These are phyloP conservation scores for Fusarium sororula DNA, from an alignment of 2,329 filamentous ascomycete genomes.

Conservation along the genomic window DNA sequence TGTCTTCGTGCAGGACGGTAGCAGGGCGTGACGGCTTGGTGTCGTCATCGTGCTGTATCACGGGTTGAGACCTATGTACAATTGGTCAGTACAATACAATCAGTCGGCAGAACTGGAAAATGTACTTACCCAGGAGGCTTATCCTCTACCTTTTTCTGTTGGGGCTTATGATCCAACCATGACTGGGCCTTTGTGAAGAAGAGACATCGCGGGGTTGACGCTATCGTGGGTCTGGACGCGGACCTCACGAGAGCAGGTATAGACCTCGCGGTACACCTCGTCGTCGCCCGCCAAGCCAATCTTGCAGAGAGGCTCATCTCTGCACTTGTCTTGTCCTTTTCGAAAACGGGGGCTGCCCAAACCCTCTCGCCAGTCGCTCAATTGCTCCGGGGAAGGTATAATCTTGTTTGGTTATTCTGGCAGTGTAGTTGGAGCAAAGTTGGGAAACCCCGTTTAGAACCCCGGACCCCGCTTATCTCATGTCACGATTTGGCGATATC, in stretches of 20 bases:
- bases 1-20: slow-evolving; percentile 73
- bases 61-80: slow-evolving; percentile 6
- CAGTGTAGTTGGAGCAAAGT: slow-evolving; percentile 1
- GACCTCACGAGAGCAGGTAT: slow-evolving; percentile 12
- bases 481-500: background rate
- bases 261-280: slow-evolving; percentile 7
- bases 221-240: slow-evolving; percentile 1
- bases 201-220: slow-evolving; percentile 11
- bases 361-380: slow-evolving; percentile 11
- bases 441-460: slow-evolving; percentile 17
- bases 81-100: background rate
- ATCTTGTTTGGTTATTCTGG: background rate
- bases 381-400: background rate
- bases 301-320: slow-evolving; percentile 28
- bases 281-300: slow-evolving; percentile 21
- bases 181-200: slow-evolving; percentile 38
- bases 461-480: slow-evolving; percentile 14
- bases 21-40: background rate
- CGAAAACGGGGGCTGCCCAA: slow-evolving; percentile 1
- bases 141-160: slow-evolving; percentile 12
- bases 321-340: slow-evolving; percentile 1
- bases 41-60: background rate
- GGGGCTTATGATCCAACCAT: slow-evolving; percentile 28
- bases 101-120: background rate
- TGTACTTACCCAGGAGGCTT: slow-evolving; percentile 4